These are phyloP conservation scores for Globisporangium takayamanum DNA, from an alignment of 352 stramenopile genomes.

Conservation along the genomic window DNA sequence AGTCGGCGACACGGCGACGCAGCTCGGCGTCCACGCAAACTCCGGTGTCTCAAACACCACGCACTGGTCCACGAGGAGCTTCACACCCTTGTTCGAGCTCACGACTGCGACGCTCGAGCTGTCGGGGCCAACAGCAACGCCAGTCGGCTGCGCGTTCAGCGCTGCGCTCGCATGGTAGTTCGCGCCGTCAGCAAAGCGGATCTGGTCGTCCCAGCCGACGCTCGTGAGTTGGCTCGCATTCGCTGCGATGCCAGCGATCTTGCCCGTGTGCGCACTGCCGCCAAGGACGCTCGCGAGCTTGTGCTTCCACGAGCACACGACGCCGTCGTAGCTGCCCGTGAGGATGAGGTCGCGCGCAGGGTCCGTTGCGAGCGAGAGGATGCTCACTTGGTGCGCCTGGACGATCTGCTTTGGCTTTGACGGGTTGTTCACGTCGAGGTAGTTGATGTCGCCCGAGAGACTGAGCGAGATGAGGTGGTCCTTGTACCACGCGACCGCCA, in stretches of 20 bases:
- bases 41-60: slow-evolving; percentile 71
- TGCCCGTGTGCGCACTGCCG: slow-evolving; percentile 51
- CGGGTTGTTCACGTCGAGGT: slow-evolving; percentile 59
- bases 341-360: slow-evolving; percentile 64
- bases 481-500: slow-evolving; percentile 61
- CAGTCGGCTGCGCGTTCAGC: slow-evolving; percentile 65
- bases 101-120: slow-evolving; percentile 47
- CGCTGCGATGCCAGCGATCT: slow-evolving; percentile 77
- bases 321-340: slow-evolving; percentile 92
- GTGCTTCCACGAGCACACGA: slow-evolving; percentile 88
- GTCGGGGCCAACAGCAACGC: slow-evolving; percentile 43
- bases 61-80: slow-evolving; percentile 62
- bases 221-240: slow-evolving; percentile 68
- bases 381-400: slow-evolving; percentile 89
- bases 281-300: slow-evolving; percentile 38
- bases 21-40: slow-evolving; percentile 75
- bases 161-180: slow-evolving; percentile 58
- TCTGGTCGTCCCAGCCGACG: slow-evolving; percentile 89
- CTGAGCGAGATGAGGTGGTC: slow-evolving; percentile 79
- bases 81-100: slow-evolving; percentile 81
- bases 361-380: slow-evolving; percentile 85
- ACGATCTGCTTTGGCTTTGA: slow-evolving; percentile 74
- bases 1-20: slow-evolving; percentile 60
- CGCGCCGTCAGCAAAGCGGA: slow-evolving; percentile 58
- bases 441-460: slow-evolving; percentile 82